Base-by-base conservation (phyloP, 139 green algal genomes). In the Chlorella sp. region DNA sequence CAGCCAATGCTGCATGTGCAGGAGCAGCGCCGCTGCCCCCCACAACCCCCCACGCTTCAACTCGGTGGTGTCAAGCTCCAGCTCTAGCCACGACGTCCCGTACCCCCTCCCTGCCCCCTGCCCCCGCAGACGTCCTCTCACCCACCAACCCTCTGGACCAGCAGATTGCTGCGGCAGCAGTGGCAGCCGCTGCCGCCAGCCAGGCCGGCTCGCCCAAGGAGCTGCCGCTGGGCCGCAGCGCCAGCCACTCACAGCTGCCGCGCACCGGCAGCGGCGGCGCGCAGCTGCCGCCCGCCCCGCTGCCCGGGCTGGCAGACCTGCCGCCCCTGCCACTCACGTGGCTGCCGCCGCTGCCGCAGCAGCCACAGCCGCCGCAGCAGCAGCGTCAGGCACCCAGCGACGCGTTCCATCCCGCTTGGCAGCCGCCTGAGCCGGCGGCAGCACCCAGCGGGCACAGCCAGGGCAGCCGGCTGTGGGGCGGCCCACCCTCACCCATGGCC, bases 121-220 rank as follows among this genome's bases (percentile, higher is more conserved):
- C 51, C 51, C 21, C 21, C 15, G 51, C 51, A 60, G 51, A 60
- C 51, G 51, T 60, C 12, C 51, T 60, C 51, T 60, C 51, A 15
- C 51, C 51, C 51, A 60, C 6, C 74, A 71, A 30, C 74, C 25
- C 15, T 25, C 62, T 81, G 23, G 74, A 81, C 21, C 74, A 69
- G 34, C 74, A 81, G 55, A 60, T 81, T 17, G 74, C 74, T 3
- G 74, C 74, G 5, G 74, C 74, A 38, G 74, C 74, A 13, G 74
- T 63, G 47, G 74, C 74, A 7, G 74, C 55, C 11, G 74, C 74
- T 28, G 47, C 73, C 26, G 63, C 36, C 69, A 75, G 13, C 69
- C 36, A 75, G 20, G 69, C 13, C 9, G 5, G 51, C 12, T 60
- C 9, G 34, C 34, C 68, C 30, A 60, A 69, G 55, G 56, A 70